phyloP scores from a whole-genome alignment of 805 yeast genomes.

The Saccharomycopsis fermentans region DNA sequence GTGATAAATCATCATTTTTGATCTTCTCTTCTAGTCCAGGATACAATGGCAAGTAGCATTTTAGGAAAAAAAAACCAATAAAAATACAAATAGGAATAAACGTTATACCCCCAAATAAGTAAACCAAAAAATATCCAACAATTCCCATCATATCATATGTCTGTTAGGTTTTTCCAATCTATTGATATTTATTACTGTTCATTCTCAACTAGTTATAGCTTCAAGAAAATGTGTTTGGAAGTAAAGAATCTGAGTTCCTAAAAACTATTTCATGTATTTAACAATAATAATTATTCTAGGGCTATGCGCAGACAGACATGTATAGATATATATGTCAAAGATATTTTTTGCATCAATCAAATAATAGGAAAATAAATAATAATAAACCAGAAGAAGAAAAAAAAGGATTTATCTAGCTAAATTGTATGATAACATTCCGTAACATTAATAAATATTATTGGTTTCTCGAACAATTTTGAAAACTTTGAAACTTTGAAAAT shows the following conservation, averaged over 20 bases:
- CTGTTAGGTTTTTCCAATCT: too few relatives aligned
- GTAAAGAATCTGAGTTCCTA: not conserved
- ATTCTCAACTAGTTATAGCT: too few relatives aligned
- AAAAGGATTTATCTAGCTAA: not conserved
- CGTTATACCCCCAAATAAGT: conserved; percentile 74
- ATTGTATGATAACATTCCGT: too few relatives aligned
- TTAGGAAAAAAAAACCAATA: conserved; percentile 31
- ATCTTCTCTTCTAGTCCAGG: conserved; percentile 20
- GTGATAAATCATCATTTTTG: conserved; percentile 14
- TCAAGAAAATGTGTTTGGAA: not conserved
- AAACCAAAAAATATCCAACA: conserved; percentile 31
- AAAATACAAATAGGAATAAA: conserved; percentile 51
- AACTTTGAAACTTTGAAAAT: not conserved
- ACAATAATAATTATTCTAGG: not conserved
- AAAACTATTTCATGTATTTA: not conserved
- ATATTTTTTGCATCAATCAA: not conserved
- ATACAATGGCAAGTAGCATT: conserved; percentile 26
- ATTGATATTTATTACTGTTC: too few relatives aligned
- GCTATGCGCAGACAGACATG: not conserved
- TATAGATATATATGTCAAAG: not conserved
- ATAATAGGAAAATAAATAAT: not conserved
- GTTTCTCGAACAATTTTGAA: not conserved
- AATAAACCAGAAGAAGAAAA: not conserved
- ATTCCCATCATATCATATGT: not conserved
- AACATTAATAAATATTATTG: too few relatives aligned